Percentiles rank a stretch among this genome's conserved stretches.
Evolutionary conservation across 768 basidiomycete species (phyloP).

Genomic region (Mycena epipterygia): DNA sequence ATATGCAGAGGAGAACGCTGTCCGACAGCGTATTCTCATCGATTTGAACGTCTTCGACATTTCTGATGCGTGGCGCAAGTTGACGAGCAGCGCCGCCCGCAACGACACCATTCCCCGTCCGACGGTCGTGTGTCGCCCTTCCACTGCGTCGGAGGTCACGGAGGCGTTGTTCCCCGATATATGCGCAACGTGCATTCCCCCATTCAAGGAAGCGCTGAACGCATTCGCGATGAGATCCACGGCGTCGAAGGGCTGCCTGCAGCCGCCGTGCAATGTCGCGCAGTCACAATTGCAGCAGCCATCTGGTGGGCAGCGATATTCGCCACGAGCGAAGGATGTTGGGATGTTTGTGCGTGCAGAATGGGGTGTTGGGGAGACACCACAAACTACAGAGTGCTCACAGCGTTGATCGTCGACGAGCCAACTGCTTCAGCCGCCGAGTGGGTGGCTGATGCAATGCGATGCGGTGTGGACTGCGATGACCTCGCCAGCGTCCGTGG

Average conservation of each 20-base stretch:
- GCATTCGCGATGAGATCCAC: not conserved
- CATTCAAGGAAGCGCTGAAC: not conserved
- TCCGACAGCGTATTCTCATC: not conserved
- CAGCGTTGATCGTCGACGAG: slow-evolving; percentile 1
- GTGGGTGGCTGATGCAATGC: slow-evolving; percentile 19
- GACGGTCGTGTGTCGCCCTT: not conserved
- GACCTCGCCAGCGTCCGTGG: slow-evolving; percentile 7
- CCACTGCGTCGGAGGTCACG: not conserved
- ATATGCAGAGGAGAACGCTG: not conserved
- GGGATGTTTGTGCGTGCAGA: slow-evolving; percentile 17
- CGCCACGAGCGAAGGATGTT: not conserved
- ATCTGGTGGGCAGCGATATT: slow-evolving; percentile 6
- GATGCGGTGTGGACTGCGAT: slow-evolving; percentile 16
- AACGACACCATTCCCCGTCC: not conserved
- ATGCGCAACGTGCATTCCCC: not conserved
- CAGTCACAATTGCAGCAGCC: not conserved
- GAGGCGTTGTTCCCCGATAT: not conserved
- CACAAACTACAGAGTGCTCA: not conserved
- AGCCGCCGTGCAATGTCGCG: not conserved
- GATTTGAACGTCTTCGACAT: not conserved
- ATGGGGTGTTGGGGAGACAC: slow-evolving; percentile 18
- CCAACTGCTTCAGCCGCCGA: not conserved
- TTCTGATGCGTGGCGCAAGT: not conserved
- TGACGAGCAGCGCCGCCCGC: not conserved
- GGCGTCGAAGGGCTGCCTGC: slow-evolving; percentile 6